Evolutionary conservation across 2,329 filamentous ascomycete species (phyloP).

Genomic region (Ramichloridium luteum): DNA sequence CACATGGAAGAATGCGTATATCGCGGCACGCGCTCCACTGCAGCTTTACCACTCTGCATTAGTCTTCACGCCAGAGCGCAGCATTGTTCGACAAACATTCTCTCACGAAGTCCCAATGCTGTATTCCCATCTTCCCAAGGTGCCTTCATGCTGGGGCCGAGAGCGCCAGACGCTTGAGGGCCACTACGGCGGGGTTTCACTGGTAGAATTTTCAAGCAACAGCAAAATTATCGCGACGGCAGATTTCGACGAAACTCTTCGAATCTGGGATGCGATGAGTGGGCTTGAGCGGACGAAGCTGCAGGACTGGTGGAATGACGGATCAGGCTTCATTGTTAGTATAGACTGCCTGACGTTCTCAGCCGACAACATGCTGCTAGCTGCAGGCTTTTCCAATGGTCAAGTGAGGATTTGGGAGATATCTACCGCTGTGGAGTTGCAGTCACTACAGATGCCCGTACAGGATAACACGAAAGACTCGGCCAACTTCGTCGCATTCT

Average conservation of each 20-base stretch:
- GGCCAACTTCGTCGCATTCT: too few relatives aligned
- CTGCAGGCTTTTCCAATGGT: too few relatives aligned
- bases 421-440: too few relatives aligned
- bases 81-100: conserved; percentile 19
- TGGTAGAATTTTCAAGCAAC: background rate
- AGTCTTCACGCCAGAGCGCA: conserved; percentile 21
- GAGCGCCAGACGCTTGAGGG: background rate
- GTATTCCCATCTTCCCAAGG: conserved; percentile 5
- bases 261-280: background rate
- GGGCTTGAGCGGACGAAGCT: too few relatives aligned
- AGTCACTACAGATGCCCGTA: too few relatives aligned
- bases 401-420: too few relatives aligned
- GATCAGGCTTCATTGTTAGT: too few relatives aligned
- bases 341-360: too few relatives aligned
- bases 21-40: conserved; percentile 24
- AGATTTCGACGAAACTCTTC: background rate
- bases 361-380: too few relatives aligned
- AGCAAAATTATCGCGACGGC: background rate
- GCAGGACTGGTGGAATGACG: too few relatives aligned
- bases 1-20: conserved; percentile 18
- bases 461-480: too few relatives aligned
- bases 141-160: conserved; percentile 9
- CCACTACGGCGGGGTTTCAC: background rate
- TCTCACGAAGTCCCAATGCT: conserved; percentile 1
- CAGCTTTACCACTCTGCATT: conserved; percentile 26